Conservation (phyloP, 106 monocot genomes). For the Apostasia shenzhenica region DNA sequence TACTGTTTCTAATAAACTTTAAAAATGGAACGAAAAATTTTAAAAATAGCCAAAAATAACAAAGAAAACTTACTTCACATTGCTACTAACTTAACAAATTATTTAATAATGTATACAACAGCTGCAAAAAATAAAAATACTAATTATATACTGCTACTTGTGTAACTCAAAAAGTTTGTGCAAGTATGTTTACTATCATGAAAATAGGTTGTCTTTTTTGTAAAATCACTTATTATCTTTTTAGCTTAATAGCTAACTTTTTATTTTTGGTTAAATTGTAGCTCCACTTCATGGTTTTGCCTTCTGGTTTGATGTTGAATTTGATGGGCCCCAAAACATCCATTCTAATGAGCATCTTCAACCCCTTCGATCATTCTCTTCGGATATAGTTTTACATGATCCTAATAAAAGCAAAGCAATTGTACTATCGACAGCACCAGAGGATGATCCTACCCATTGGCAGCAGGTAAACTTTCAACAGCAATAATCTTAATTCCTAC, state of each 20-base stretch:
- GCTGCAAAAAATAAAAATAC: no score
- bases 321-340: conserved; percentile 56
- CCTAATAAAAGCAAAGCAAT: conserved; percentile 25
- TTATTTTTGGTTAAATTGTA: conserved; percentile 15
- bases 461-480: conserved; percentile 56
- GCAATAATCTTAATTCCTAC: not conserved
- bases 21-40: no score
- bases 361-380: conserved; percentile 11
- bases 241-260: not conserved
- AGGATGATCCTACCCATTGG: conserved; percentile 97
- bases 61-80: no score
- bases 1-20: no score
- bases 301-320: conserved; percentile 98
- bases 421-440: conserved; percentile 91
- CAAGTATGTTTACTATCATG: no score
- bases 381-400: not conserved
- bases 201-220: not conserved
- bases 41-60: no score
- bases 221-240: not conserved
- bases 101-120: no score
- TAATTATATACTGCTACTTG: no score
- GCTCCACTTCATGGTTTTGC: conserved; percentile 96
- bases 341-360: conserved; percentile 23
- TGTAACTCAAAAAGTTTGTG: no score
- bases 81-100: no score